Evolutionary conservation across 1,139 yeast species (phyloP), one percentile per base, ranked within the genome.

Genomic region (Protomyces gravidus): DNA sequence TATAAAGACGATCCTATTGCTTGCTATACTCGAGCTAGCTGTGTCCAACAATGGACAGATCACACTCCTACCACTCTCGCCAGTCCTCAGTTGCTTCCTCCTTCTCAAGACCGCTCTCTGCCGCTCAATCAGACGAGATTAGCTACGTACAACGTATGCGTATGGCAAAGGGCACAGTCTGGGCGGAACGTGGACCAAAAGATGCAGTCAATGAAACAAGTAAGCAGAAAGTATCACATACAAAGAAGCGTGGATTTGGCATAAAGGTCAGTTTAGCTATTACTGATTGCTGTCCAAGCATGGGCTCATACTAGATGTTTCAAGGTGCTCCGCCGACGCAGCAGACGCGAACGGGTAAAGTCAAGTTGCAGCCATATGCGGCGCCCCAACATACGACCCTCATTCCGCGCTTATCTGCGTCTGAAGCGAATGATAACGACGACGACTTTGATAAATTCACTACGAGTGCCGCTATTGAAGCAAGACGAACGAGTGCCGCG

Each of bases 361-460:
- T 46, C 17, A 53, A 53, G 39, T 36, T 53, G 11, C 39, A 50
- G 23, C 58, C 48, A 40, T 53, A 53, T 32, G 51, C 58, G 2
- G 62, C 63, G 13, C 60, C 63, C 28, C 62, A 61, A 6, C 63
- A 61, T 28, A 61, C 63, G 5, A 58, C 59, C 46, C 40, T 61
- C 4, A 60, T 59, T 7, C 61, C 63, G 5, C 50, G 63, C 11
- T 45, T 61, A 2, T 61, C 63, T 23, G 63, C 63, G 23, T 46
- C 61, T 2, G 63, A 61, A 39, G 61, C 61, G 6, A 59, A 51
- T 17, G 36, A 30, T 7, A 50, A 59, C 17, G 61, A 59, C 42
- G 56, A 57, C 25, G 59, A 55, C 23, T 48, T 53, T 48, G 50
- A 46, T 32, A 46, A 52, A 32, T 52, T 51, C 45, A 32, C 49